Base-by-base conservation (phyloP, 176 grass and related monocot species). In the Raddia guianensis region DNA sequence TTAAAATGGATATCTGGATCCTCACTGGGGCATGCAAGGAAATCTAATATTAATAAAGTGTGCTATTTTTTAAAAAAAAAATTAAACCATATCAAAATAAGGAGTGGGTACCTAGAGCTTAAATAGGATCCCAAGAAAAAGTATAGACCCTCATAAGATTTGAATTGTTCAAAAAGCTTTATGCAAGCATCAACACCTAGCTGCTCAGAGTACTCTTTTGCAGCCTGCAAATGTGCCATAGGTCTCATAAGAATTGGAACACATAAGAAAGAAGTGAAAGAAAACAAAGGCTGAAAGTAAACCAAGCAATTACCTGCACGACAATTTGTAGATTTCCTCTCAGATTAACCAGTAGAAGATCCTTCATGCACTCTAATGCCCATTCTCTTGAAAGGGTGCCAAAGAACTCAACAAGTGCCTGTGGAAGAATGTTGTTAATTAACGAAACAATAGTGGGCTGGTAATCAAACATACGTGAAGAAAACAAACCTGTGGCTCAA, bases 291-390 rank as follows among this genome's bases (percentile, higher is more conserved):
- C 51, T 49, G 49, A 49, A 79, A 69, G 12, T 33, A 73, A 72
- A n/a, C 35, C 7, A 11, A 74, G 32, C 34, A 64, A 43, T 81
- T 91, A 93, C 96, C 96, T 95, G 92, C 68, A 99, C 96, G 88
- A 99, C 91, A 72, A 99, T 95, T 62, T 99, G 96, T 82, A 99
- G 89, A 86, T 99, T 99, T 62, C 92, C 96, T 87, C 92, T 91
- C 43, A 92, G 82, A 81, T 99, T 95, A 33, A 93, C 96, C 18
- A 95, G 56, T 19, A 99, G 88, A 86, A 99, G 96, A 58, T 95
- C 96, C 65, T 95, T 99, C 96, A 99, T 95, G 86, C 96, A 99
- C 84, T 99, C 96, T 43, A 99, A 46, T 53, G 96, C 96, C 96
- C 96, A 99, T 78, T 95, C 96, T 63, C 54, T 93, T 45, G 96